Evolutionary conservation across 1,284 basidiomycete genomes (phyloP).

Genomic region (Polyporus tsugae): DNA sequence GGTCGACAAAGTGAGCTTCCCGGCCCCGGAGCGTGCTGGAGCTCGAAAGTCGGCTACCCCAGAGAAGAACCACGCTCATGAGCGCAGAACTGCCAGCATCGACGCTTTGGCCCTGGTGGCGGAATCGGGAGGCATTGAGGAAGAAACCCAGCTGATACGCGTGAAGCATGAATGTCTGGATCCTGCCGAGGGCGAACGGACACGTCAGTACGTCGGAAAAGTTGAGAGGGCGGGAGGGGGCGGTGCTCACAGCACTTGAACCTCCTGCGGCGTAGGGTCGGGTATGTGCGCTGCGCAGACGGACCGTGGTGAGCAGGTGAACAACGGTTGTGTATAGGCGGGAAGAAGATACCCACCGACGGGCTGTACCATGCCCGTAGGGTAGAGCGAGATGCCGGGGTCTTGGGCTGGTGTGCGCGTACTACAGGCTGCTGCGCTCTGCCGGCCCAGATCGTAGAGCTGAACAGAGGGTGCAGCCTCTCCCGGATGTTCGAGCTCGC

Average conservation of each 20-base stretch:
- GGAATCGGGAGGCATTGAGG: slow-evolving; percentile 46
- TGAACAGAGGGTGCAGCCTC: slow-evolving; percentile 34
- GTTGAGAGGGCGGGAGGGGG: neutral
- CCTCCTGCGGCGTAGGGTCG: slow-evolving; percentile 21
- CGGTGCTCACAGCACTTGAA: slow-evolving; percentile 21
- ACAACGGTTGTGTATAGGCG: neutral
- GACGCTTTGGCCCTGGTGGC: neutral
- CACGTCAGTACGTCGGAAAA: slow-evolving; percentile 6
- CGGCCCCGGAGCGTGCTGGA: slow-evolving; percentile 27
- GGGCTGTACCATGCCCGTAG: slow-evolving; percentile 9
- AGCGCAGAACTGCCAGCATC: slow-evolving; percentile 20
- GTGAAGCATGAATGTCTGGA: slow-evolving; percentile 47
- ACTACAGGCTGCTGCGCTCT: neutral
- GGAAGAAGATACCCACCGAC: slow-evolving; percentile 15
- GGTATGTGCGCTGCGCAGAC: slow-evolving; percentile 10
- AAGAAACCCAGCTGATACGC: slow-evolving; percentile 51
- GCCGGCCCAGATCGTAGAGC: slow-evolving; percentile 30
- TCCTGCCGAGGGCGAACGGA: slow-evolving; percentile 8
- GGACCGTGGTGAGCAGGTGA: slow-evolving; percentile 6
- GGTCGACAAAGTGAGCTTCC: slow-evolving; percentile 37
- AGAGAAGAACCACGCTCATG: slow-evolving; percentile 35
- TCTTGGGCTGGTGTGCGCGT: slow-evolving; percentile 7
- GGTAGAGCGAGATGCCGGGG: slow-evolving; percentile 10
- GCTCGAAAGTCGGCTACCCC: slow-evolving; percentile 36
- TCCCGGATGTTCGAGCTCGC: slow-evolving; percentile 39